phyloP scores from a whole-genome alignment of 805 yeast genomes.

The Starmerella apicola region DNA sequence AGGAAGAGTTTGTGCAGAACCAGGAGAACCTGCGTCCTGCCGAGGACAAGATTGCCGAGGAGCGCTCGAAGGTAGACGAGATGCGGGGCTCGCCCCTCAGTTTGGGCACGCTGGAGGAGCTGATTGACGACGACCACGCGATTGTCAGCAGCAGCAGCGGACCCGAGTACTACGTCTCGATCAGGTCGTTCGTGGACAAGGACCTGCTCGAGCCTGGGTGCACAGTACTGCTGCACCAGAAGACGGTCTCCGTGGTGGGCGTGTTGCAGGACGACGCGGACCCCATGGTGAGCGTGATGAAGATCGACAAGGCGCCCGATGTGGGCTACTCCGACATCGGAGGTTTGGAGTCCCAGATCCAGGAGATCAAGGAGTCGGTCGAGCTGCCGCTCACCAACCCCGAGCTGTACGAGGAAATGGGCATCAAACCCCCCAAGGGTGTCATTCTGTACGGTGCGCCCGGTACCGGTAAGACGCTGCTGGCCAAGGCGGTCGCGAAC shows the following conservation, averaged over 20 bases:
- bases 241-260: slow-evolving; percentile 92
- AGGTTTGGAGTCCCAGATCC: slow-evolving; percentile 89
- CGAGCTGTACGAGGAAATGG: slow-evolving; percentile 95
- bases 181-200: slow-evolving; percentile 91
- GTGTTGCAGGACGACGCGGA: slow-evolving; percentile 97
- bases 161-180: slow-evolving; percentile 93
- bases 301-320: slow-evolving; percentile 92
- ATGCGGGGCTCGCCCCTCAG: slow-evolving; percentile 94
- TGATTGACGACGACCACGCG: slow-evolving; percentile 97
- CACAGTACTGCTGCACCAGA: slow-evolving; percentile 87
- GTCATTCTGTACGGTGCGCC: slow-evolving; percentile 96
- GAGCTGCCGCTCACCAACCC: slow-evolving; percentile 95
- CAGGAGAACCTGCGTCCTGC: slow-evolving; percentile 92
- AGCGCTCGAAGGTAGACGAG: slow-evolving; percentile 87
- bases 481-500: slow-evolving; percentile 97
- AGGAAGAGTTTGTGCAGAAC: slow-evolving; percentile 90
- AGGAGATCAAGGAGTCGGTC: slow-evolving; percentile 94
- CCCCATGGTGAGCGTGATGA: slow-evolving; percentile 96
- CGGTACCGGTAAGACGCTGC: slow-evolving; percentile 90
- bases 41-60: slow-evolving; percentile 93
- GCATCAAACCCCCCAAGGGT: slow-evolving; percentile 96
- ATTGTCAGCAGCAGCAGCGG: slow-evolving; percentile 93
- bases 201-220: slow-evolving; percentile 94
- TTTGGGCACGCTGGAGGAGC: slow-evolving; percentile 91
- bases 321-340: slow-evolving; percentile 96